Percentiles rank a stretch among this genome's conserved stretches.
Conservation (phyloP, 345 rosid genomes). For the Lumnitzera littorea region DNA sequence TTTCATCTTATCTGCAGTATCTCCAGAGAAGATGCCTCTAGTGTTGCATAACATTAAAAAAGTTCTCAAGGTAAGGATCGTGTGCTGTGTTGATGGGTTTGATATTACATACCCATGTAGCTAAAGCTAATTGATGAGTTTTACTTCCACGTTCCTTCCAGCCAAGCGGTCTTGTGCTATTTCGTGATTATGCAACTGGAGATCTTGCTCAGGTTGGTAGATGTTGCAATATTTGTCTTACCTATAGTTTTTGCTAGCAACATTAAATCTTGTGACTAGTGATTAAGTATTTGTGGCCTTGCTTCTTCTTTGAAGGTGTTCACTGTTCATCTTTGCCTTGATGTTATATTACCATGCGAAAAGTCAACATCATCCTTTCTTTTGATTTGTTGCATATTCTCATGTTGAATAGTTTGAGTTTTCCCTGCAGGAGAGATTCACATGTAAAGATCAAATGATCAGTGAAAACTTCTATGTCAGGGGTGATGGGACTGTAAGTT, state of each 20-base stretch:
- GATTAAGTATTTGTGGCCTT: too few relatives aligned
- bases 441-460: slow-evolving; percentile 76
- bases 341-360: too few relatives aligned
- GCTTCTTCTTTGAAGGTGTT: too few relatives aligned
- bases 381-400: slow-evolving; percentile 2
- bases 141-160: slow-evolving; percentile 35
- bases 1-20: slow-evolving; percentile 87
- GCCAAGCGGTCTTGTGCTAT: slow-evolving; percentile 71
- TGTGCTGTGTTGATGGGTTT: slow-evolving; percentile 2
- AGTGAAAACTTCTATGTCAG: slow-evolving; percentile 84
- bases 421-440: slow-evolving; percentile 68
- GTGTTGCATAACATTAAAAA: slow-evolving; percentile 64
- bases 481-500: slow-evolving; percentile 96
- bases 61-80: slow-evolving; percentile 60
- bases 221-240: background rate
- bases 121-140: background rate
- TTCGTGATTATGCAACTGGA: slow-evolving; percentile 85
- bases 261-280: too few relatives aligned
- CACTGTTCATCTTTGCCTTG: too few relatives aligned
- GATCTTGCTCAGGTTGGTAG: slow-evolving; percentile 85
- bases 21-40: slow-evolving; percentile 85
- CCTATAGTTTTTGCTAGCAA: background rate
- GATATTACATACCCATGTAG: background rate
- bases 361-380: background rate
- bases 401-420: slow-evolving; percentile 3